Evolutionary conservation across 2,329 filamentous ascomycete genomes (phyloP), one percentile per base, ranked within the genome.

Genomic region (Pseudogymnoascus sp.): DNA sequence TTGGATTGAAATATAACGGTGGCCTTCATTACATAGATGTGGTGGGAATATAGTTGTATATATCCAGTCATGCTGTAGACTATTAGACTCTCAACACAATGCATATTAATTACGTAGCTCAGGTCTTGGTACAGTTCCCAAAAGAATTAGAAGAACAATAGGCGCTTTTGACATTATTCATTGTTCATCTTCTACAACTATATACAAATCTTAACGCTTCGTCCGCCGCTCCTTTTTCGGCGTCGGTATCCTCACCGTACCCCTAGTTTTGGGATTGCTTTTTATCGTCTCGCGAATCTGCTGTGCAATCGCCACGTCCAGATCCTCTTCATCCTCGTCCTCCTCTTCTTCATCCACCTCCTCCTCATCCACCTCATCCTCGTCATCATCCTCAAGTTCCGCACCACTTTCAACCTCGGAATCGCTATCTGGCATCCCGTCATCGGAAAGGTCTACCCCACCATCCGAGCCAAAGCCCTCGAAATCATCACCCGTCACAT

Each of bases 391-490:
- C 61, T 69, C 64, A 13, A 69, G 55, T 15, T 62, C 64, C n/a
- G 65, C 65, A 18, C 67, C 69, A 39, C 65, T 67, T 37, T 71
- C 68, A 7, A 68, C 65, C 15, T 67, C 67, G 23, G 68, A 65
- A n/a, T 67, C 66, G 5, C 70, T 67, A 8, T 73, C 71, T 3
- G 75, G 72, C 5, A 73, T 72, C 18, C 72, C 70, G 1, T 66
- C 66, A 21, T 71, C 66, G 23, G 48, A 41, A 18, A 57, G 18
- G 7, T 74, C 75, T 12, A 19, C 45, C 9, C 21, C 45, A 38
- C 71, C 73, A 37, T 77, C 76, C 55, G 73, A 77, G 12, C 70
- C 75, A 55, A 81, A 81, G 28, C 79, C 79, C 37, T 75, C 75
- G 61, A 81, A 81, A 3, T 73, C 73, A 2, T 69, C 69, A 7